Conservation (phyloP, 2,329 filamentous ascomycete species). For the Eutypella sp. region DNA sequence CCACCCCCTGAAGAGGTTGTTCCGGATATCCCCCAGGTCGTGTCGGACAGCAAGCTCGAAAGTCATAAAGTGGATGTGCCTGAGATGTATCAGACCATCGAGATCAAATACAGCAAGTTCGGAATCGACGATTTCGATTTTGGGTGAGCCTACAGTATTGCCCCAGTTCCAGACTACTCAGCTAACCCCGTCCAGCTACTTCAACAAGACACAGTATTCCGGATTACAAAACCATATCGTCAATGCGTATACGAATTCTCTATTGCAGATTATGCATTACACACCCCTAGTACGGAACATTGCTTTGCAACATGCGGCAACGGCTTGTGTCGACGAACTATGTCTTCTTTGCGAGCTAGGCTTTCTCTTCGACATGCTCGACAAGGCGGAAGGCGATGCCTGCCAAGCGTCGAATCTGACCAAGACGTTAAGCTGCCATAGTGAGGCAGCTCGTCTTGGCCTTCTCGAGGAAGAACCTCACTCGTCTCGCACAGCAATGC, state of each 20-base stretch:
- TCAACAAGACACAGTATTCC: conserved; percentile 88
- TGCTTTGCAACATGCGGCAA: conserved; percentile 82
- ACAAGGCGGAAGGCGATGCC: conserved; percentile 89
- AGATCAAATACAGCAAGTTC: conserved; percentile 99
- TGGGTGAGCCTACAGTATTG: conserved; percentile 48
- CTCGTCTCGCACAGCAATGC: conserved; percentile 70
- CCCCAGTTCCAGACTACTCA: conserved; percentile 1
- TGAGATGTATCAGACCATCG: conserved; percentile 84
- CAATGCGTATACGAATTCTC: conserved; percentile 91
- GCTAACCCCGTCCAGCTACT: conserved; percentile 56
- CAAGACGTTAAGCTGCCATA: conserved; percentile 79
- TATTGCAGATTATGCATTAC: conserved; percentile 88
- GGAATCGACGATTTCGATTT: conserved; percentile 99
- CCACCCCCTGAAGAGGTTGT: conserved; percentile 36
- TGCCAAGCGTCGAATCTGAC: conserved; percentile 95
- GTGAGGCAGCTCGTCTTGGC: conserved; percentile 72
- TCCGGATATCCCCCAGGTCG: conserved; percentile 57
- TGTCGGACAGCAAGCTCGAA: conserved; percentile 66
- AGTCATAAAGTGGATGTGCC: conserved; percentile 77
- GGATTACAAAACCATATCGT: conserved; percentile 94
- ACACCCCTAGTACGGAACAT: conserved; percentile 84
- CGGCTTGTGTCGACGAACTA: conserved; percentile 72
- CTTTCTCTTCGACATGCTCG: conserved; percentile 95
- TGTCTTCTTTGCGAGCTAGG: conserved; percentile 93
- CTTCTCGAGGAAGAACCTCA: conserved; percentile 80